phyloP scores from a whole-genome alignment of 2,329 filamentous ascomycete genomes.

The Diaporthe sp. region DNA sequence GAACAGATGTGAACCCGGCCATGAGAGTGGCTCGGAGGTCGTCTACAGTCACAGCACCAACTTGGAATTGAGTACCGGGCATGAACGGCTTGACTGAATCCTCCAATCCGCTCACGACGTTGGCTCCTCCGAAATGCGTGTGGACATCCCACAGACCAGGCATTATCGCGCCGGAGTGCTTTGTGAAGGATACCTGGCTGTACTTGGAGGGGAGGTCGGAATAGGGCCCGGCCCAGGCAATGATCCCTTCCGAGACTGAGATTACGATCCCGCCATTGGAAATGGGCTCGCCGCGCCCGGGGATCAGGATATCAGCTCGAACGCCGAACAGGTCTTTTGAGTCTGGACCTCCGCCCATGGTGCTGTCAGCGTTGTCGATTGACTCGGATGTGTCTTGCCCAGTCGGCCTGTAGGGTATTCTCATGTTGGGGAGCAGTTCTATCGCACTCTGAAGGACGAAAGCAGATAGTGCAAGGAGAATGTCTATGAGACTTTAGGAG shows the following conservation, averaged over 20 bases:
- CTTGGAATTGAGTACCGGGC: constrained; percentile 47
- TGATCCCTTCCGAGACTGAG: constrained; percentile 50
- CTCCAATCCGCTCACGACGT: constrained; percentile 43
- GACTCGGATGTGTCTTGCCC: background rate
- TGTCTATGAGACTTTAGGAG: background rate
- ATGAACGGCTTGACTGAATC: constrained; percentile 44
- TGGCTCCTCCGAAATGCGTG: constrained; percentile 59
- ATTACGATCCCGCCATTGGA: constrained; percentile 55
- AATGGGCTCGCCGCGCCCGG: constrained; percentile 59
- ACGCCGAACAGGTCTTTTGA: constrained; percentile 42
- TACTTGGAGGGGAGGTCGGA: constrained; percentile 51
- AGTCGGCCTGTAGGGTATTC: background rate
- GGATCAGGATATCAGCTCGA: constrained; percentile 57
- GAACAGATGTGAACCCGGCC: constrained; percentile 64
- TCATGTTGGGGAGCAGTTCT: background rate
- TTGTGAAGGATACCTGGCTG: constrained; percentile 45
- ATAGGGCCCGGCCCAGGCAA: constrained; percentile 55
- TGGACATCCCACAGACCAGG: constrained; percentile 69
- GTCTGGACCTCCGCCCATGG: constrained; percentile 29
- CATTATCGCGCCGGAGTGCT: constrained; percentile 58
- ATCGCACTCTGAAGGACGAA: background rate
- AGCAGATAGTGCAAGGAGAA: background rate
- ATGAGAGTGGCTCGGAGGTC: constrained; percentile 58
- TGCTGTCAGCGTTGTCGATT: background rate
- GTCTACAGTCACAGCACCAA: constrained; percentile 56